Conservation (phyloP, 805 yeast genomes). For the Lipomyces kockii region DNA sequence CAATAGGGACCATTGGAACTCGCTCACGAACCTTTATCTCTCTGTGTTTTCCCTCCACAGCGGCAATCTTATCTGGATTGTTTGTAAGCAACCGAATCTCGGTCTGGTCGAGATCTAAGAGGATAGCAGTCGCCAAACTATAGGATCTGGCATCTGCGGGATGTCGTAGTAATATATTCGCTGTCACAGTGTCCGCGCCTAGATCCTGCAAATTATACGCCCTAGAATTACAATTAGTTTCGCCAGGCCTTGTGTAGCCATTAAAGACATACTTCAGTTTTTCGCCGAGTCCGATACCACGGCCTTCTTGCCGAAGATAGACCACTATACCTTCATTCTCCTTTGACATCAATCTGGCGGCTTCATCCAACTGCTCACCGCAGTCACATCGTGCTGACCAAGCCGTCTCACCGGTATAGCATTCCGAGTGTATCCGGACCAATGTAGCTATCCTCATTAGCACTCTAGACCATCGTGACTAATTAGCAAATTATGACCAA, state of each 20-base stretch:
- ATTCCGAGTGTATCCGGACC: slow-evolving; percentile 93
- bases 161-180: slow-evolving; percentile 86
- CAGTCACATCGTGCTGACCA: slow-evolving; percentile 99
- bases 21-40: slow-evolving; percentile 79
- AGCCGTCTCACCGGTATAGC: slow-evolving; percentile 98
- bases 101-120: slow-evolving; percentile 75
- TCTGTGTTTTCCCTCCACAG: slow-evolving; percentile 86
- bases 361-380: slow-evolving; percentile 98
- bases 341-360: slow-evolving; percentile 88
- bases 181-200: slow-evolving; percentile 98
- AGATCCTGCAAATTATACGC: slow-evolving; percentile 96
- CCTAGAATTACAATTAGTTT: slow-evolving; percentile 29
- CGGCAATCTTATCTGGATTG: slow-evolving; percentile 93
- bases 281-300: slow-evolving; percentile 98
- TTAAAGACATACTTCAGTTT: slow-evolving; percentile 64
- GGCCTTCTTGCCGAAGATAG: slow-evolving; percentile 94
- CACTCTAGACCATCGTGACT: background rate
- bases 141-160: slow-evolving; percentile 98
- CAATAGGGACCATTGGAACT: slow-evolving; percentile 95
- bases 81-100: slow-evolving; percentile 83
- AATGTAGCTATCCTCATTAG: slow-evolving; percentile 46
- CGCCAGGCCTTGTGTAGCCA: background rate
- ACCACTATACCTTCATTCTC: slow-evolving; percentile 93
- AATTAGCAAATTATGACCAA: background rate
- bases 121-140: slow-evolving; percentile 89